Conservation (phyloP, 2,329 filamentous ascomycete species). For the Xylariaceae sp. region DNA sequence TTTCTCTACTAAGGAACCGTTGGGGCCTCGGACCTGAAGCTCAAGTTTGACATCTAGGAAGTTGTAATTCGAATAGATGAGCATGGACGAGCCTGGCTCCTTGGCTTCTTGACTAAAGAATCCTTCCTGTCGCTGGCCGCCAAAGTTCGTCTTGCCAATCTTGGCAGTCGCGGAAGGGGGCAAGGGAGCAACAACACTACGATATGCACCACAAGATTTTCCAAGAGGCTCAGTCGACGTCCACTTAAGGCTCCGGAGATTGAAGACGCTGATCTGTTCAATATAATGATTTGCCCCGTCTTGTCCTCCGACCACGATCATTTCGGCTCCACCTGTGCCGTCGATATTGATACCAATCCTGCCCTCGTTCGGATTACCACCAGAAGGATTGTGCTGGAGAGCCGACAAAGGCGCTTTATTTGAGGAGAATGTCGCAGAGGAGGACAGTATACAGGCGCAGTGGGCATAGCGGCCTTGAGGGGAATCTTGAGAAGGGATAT, state of each 20-base stretch:
- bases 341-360: constrained; percentile 85
- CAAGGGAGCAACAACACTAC: constrained; percentile 88
- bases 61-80: constrained; percentile 99
- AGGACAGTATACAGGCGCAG: constrained; percentile 88
- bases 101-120: constrained; percentile 50
- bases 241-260: constrained; percentile 92
- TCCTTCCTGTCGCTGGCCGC: constrained; percentile 37
- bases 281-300: constrained; percentile 99
- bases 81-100: constrained; percentile 68
- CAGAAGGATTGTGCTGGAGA: constrained; percentile 82
- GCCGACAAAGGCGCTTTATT: constrained; percentile 79
- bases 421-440: constrained; percentile 81
- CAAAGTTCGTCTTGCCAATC: constrained; percentile 57
- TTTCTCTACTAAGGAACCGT: constrained; percentile 80
- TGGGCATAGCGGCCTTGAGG: constrained; percentile 96
- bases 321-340: constrained; percentile 87
- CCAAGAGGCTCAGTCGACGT: constrained; percentile 82
- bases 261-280: constrained; percentile 98
- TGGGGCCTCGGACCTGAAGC: constrained; percentile 78
- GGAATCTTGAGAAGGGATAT: constrained; percentile 71
- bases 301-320: constrained; percentile 95
- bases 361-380: constrained; percentile 80
- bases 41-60: constrained; percentile 96
- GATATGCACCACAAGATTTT: constrained; percentile 92
- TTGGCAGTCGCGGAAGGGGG: constrained; percentile 60